These are phyloP conservation scores for Pseudozyma hubeiensis DNA, from an alignment of 1,284 basidiomycete species.

Conservation along the genomic window DNA sequence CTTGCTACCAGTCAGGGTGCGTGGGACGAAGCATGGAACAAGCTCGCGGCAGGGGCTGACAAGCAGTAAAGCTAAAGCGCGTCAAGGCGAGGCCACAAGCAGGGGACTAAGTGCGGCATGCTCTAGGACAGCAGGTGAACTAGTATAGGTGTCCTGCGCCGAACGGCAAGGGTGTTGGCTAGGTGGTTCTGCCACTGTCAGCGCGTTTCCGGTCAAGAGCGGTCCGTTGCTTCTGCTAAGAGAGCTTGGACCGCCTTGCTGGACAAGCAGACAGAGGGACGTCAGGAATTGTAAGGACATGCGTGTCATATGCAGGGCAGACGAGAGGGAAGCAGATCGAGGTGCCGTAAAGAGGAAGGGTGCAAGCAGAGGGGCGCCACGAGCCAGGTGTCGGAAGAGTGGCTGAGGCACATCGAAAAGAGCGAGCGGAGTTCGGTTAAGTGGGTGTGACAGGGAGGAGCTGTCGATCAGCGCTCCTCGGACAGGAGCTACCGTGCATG, in stretches of 20 bases:
- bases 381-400: conserved; percentile 14
- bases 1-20: conserved; percentile 22
- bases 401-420: conserved; percentile 24
- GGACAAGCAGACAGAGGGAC: conserved; percentile 1
- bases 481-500: conserved; percentile 26
- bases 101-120: conserved; percentile 22
- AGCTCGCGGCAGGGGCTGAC: conserved; percentile 31
- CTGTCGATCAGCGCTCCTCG: conserved; percentile 24
- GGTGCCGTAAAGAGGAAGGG: not conserved
- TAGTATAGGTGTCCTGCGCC: too few species aligned
- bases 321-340: not conserved
- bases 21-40: conserved; percentile 18
- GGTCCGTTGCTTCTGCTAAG: too few species aligned
- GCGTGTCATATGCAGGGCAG: conserved; percentile 1
- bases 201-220: too few species aligned
- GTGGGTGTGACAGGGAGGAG: not conserved
- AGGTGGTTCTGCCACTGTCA: too few species aligned
- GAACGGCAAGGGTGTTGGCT: too few species aligned
- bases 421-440: conserved; percentile 5
- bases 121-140: conserved; percentile 9
- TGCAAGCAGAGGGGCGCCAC: not conserved
- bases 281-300: not conserved
- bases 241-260: conserved; percentile 4
- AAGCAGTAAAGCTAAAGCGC: conserved; percentile 13
- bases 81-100: conserved; percentile 20